Evolutionary conservation across 805 yeast species (phyloP), one percentile per base, ranked within the genome.

Genomic region (Wickerhamiella nectarea): DNA sequence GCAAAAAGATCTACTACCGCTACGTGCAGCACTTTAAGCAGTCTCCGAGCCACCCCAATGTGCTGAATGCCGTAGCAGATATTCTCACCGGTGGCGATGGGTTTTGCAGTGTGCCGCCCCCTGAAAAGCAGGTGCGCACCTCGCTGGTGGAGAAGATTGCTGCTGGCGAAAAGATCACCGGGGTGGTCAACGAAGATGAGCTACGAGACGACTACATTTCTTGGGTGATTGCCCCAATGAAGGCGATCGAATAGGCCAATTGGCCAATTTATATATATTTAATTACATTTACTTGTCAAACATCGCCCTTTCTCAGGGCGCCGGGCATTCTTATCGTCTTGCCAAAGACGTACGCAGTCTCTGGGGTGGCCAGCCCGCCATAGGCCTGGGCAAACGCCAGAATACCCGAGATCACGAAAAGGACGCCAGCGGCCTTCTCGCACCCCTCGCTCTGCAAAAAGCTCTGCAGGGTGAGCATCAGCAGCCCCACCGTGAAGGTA

Each of bases 31-130:
- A 21, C 9, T 22, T 26, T n/a, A 15, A 19, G 19, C 35, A 33
- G 21, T 35, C 41, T 10, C 69, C 71, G 44, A 74, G 81, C 63
- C 43, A 42, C 22, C 66, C 68, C 57, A 66, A 77, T 10, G 89
- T 95, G 0, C 70, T 71, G 40, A 82, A 78, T 46, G 74, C 87
- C 49, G 69, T 86, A 9, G 75, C 76, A 25, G 93, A 84, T 58
- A 80, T 87, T 2, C 71, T 83, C 46, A 69, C 72, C 22, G 80
- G 82, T 24, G 81, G 83, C 1, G 72, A 74, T 41, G 91, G 85
- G 2, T 78, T 55, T 24, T 51, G 51, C 15, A 41, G 43, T n/a
- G 31, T 44, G 20, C 25, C 22, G 2, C 4, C 29, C 9, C 38
- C 44, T 4, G 29, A 19, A 15, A 35, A 15, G 7, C 34, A 31